These are phyloP conservation scores for Quillaja saponaria DNA, from an alignment of 306 rosid species.

Conservation along the genomic window DNA sequence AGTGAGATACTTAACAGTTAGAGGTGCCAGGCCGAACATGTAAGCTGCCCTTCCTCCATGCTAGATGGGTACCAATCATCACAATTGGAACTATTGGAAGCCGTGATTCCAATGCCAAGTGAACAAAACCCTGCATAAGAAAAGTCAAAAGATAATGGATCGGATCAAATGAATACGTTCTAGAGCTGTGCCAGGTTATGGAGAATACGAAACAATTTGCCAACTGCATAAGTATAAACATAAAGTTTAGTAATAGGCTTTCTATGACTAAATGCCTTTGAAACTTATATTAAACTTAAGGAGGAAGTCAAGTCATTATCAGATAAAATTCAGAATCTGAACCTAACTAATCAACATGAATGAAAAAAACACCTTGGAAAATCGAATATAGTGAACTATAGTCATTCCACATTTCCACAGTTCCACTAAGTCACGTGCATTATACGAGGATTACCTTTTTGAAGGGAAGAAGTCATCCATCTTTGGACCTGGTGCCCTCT, in stretches of 20 bases:
- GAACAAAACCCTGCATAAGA: slow-evolving; percentile 61
- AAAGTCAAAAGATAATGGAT: neutral
- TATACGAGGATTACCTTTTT: slow-evolving; percentile 47
- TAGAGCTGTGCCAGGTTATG: neutral
- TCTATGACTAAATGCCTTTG: neutral
- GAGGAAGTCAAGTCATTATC: neutral
- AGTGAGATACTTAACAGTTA: slow-evolving; percentile 52
- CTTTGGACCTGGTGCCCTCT: slow-evolving; percentile 58
- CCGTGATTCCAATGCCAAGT: slow-evolving; percentile 60
- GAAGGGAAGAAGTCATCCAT: slow-evolving; percentile 60
- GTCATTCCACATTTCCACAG: too few relatives aligned
- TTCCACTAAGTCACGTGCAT: slow-evolving; percentile 5
- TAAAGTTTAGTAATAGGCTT: neutral
- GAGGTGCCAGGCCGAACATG: slow-evolving; percentile 54
- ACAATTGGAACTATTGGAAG: slow-evolving; percentile 65
- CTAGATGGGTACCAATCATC: slow-evolving; percentile 56
- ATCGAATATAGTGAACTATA: too few relatives aligned
- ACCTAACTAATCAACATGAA: too few relatives aligned
- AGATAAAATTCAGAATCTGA: slow-evolving; percentile 9
- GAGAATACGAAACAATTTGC: neutral
- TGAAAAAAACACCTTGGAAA: too few relatives aligned
- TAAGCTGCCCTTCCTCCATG: slow-evolving; percentile 66
- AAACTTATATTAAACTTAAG: neutral
- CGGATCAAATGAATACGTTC: neutral
- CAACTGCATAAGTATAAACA: neutral